phyloP scores from a whole-genome alignment of 495 filamentous ascomycete species.

The Penicillium chermesinum region DNA sequence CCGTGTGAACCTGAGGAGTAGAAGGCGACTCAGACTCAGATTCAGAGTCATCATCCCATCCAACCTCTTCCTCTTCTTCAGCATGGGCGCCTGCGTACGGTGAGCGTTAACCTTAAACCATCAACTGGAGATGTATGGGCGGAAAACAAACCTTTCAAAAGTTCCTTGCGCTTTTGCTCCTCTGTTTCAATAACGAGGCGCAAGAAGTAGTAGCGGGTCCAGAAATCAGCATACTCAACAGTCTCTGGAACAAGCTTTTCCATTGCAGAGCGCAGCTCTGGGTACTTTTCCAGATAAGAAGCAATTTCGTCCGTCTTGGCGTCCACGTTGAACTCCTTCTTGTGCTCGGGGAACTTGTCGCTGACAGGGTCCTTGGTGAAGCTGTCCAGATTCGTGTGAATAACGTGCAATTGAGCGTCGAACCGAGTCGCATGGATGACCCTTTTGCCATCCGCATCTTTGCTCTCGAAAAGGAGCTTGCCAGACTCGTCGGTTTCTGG shows the following conservation, averaged over 20 bases:
- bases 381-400: slow-evolving; percentile 79
- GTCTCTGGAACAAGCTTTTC: slow-evolving; percentile 90
- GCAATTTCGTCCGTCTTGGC: slow-evolving; percentile 81
- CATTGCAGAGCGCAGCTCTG: slow-evolving; percentile 85
- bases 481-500: slow-evolving; percentile 44
- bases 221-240: slow-evolving; percentile 85
- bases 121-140: slow-evolving; percentile 4
- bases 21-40: slow-evolving; percentile 51
- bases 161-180: slow-evolving; percentile 81
- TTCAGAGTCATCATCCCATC: slow-evolving; percentile 79
- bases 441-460: slow-evolving; percentile 80
- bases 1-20: slow-evolving; percentile 39
- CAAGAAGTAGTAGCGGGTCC: slow-evolving; percentile 94
- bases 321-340: slow-evolving; percentile 71
- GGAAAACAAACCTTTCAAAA: slow-evolving; percentile 72
- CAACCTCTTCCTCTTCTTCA: slow-evolving; percentile 70
- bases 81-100: slow-evolving; percentile 50
- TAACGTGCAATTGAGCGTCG: slow-evolving; percentile 91
- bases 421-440: slow-evolving; percentile 92
- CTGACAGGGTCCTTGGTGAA: slow-evolving; percentile 78
- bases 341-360: slow-evolving; percentile 69
- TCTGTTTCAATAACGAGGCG: slow-evolving; percentile 93
- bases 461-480: slow-evolving; percentile 81
- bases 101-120: slow-evolving; percentile 12
- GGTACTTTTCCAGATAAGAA: slow-evolving; percentile 78